A percentile compares a stretch with the other conserved stretches of the same genome.
phyloP scores from a whole-genome alignment of 306 rosid species.

The Ormosia emarginata region DNA sequence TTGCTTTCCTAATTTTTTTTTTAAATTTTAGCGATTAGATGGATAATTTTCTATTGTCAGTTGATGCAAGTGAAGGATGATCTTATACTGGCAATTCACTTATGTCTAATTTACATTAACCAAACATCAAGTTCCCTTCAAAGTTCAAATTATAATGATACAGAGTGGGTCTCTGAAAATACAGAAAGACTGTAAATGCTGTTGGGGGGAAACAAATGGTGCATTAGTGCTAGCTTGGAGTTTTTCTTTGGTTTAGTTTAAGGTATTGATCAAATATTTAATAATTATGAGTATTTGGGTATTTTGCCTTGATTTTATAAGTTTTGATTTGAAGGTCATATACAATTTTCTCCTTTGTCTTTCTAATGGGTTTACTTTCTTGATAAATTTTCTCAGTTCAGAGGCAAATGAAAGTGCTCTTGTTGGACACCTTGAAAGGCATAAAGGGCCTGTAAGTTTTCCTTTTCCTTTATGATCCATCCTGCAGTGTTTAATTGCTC shows the following conservation, averaged over 20 bases:
- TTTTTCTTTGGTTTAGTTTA: not conserved
- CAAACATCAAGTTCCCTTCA: not conserved
- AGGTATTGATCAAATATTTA: not conserved
- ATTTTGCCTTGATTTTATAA: not conserved
- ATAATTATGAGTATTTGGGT: not conserved
- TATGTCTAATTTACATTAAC: not conserved
- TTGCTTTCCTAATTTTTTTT: not conserved
- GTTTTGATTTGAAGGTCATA: constrained; percentile 4
- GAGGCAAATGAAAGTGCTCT: constrained; percentile 68
- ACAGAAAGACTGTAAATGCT: constrained; percentile 3
- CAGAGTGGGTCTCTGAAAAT: not conserved
- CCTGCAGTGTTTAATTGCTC: constrained; percentile 9
- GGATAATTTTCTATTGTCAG: not conserved
- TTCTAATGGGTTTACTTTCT: constrained; percentile 6
- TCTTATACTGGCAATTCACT: not conserved
- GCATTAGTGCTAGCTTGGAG: not conserved
- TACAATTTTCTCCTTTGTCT: constrained; percentile 11
- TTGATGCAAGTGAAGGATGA: constrained; percentile 15
- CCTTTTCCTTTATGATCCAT: not conserved
- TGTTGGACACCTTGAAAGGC: constrained; percentile 77
- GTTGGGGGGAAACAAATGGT: not conserved
- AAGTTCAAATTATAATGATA: not conserved
- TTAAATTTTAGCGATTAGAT: constrained; percentile 8
- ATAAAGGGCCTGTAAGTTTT: constrained; percentile 95
- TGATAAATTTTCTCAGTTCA: constrained; percentile 43